phyloP scores from a whole-genome alignment of 768 basidiomycete genomes.

The Porphyrellus cyaneotinctus region DNA sequence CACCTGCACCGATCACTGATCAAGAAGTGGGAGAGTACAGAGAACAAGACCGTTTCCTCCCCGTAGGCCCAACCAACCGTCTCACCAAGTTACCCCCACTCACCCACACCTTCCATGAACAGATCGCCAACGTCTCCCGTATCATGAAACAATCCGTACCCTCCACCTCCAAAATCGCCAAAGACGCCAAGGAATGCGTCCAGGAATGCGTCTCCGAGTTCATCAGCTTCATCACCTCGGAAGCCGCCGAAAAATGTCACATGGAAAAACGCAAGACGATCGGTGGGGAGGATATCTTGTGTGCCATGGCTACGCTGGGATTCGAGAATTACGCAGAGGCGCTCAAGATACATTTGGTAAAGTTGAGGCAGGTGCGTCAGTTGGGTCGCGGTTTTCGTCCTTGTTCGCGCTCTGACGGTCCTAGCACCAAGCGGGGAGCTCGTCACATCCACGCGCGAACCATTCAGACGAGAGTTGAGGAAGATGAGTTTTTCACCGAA shows the following conservation, averaged over 20 bases:
- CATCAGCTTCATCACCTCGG: conserved; percentile 95
- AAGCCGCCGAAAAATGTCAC: conserved; percentile 92
- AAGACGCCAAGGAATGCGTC: conserved; percentile 97
- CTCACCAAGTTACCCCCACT: background rate
- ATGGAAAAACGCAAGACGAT: conserved; percentile 97
- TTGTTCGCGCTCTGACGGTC: too few relatives aligned
- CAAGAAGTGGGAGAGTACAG: conserved; percentile 91
- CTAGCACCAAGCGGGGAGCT: conserved; percentile 28
- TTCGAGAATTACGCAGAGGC: conserved; percentile 95
- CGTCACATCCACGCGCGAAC: conserved; percentile 24
- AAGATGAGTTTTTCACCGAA: background rate
- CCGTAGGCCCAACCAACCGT: conserved; percentile 42
- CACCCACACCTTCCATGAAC: background rate
- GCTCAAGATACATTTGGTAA: conserved; percentile 87
- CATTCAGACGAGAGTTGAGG: conserved; percentile 22
- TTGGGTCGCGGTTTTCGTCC: background rate
- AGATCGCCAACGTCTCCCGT: conserved; percentile 95
- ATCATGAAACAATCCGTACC: conserved; percentile 96
- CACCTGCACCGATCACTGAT: conserved; percentile 77
- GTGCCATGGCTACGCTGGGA: conserved; percentile 89
- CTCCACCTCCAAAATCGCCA: conserved; percentile 89
- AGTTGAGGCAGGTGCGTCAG: conserved; percentile 71
- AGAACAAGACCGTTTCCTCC: conserved; percentile 94
- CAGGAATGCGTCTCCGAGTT: conserved; percentile 99
- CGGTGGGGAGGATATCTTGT: conserved; percentile 94